Base-by-base conservation (phyloP, 1,284 basidiomycete species). In the Malassezia yamatoensis region DNA sequence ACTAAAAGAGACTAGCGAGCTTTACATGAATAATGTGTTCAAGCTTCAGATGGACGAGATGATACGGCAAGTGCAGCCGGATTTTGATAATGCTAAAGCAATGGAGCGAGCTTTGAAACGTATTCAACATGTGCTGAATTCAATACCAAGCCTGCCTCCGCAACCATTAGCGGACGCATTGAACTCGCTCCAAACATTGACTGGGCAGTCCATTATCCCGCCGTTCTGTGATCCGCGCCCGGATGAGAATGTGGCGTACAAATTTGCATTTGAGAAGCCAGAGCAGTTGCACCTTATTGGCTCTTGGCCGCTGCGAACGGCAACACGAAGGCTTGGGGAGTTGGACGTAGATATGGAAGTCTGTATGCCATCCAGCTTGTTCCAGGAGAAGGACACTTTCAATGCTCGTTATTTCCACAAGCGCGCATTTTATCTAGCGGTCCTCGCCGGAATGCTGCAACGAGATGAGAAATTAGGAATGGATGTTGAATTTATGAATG, bases 331-430 rank as follows among this genome's bases (percentile, higher is more conserved):
- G n/a, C 61, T 66, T 0, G 62, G 64, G 9, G 65, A 64, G 3
- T 58, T 69, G 37, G 64, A 74, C 24, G 67, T 71, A 45, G 70
- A 73, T 41, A 53, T 74, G 21, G 65, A 62, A 6, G 67, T 71
- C 35, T 60, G 67, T 18, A 69, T 75, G 73, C 60, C 59, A 3
- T 66, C 89, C 83, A 70, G 66, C 42, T 77, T 96, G 24, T 90
- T 98, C 68, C 89, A 94, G 77, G 87, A 91, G 65, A 98, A 96
- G 75, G 93, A 98, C 72, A 88, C 90, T 63, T 78, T 90, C 53
- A 87, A 91, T 70, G 83, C 83, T 35, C 83, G 94, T 16, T 91
- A 88, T 76, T 91, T 93, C 72, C 86, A 93, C 75, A 98, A 98
- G 76, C 80, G 88, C 41, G 85, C 88, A 0, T 91, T 86, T 73